Percentiles rank a stretch among this genome's conserved stretches.
phyloP scores from a whole-genome alignment of 2,329 filamentous ascomycete species.

The Cladosporium sp. region DNA sequence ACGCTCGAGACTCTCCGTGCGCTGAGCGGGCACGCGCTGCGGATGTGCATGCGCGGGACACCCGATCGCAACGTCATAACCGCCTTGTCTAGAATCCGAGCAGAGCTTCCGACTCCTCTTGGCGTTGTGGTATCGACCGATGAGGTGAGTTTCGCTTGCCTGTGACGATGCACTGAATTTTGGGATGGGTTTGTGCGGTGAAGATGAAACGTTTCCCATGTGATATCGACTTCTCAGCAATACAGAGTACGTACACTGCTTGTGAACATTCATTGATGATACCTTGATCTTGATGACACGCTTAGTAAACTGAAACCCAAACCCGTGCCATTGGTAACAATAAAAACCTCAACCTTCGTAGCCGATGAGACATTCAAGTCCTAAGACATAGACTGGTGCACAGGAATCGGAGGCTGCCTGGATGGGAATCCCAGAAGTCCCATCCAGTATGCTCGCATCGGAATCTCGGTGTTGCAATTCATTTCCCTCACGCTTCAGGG shows the following conservation, averaged over 20 bases:
- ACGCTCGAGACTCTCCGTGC: neutral
- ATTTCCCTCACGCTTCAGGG: too few relatives aligned
- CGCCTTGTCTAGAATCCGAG: conserved; percentile 8
- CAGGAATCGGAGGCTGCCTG: neutral
- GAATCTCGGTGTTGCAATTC: neutral
- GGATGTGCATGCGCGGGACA: neutral
- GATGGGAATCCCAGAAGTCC: neutral
- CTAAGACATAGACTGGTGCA: neutral
- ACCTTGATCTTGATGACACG: neutral
- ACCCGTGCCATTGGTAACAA: neutral
- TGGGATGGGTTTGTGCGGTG: neutral
- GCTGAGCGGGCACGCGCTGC: neutral
- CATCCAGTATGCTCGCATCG: neutral
- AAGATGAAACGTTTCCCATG: too few relatives aligned
- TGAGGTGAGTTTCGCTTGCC: neutral
- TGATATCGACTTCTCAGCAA: too few relatives aligned
- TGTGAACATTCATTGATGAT: neutral
- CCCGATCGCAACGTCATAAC: conserved; percentile 4
- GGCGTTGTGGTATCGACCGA: conserved; percentile 10
- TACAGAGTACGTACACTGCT: too few relatives aligned
- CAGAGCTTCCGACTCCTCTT: neutral
- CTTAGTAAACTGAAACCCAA: neutral
- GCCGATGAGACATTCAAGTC: neutral
- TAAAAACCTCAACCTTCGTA: neutral
- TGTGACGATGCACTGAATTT: neutral